A percentile compares a stretch with the other conserved stretches of the same genome.
Conservation (phyloP, 306 rosid species). For the Luffa acutangula region DNA sequence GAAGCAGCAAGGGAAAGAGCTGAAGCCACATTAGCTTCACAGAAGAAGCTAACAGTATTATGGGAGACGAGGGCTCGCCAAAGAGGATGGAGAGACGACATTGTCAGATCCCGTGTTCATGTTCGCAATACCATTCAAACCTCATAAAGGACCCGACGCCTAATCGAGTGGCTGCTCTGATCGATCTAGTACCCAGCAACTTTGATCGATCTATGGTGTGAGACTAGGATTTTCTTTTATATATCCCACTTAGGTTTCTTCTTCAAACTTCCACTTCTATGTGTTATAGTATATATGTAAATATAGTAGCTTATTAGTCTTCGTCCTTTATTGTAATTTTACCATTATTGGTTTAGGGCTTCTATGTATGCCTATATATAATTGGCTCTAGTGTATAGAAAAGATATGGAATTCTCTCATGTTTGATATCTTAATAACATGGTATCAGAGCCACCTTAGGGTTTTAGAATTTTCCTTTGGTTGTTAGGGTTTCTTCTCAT, state of each 20-base stretch:
- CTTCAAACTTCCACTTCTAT: background rate
- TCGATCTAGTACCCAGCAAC: background rate
- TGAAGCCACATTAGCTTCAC: constrained; percentile 52
- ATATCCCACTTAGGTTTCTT: background rate
- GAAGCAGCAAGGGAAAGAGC: constrained; percentile 91
- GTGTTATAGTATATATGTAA: too few species aligned
- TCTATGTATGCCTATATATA: too few species aligned
- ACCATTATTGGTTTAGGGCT: too few species aligned
- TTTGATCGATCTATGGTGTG: background rate
- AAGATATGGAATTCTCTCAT: too few species aligned
- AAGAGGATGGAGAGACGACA: constrained; percentile 86
- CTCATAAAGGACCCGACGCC: constrained; percentile 13
- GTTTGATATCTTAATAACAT: too few species aligned
- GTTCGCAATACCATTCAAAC: constrained; percentile 45
- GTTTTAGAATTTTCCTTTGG: too few species aligned
- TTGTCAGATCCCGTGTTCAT: constrained; percentile 38
- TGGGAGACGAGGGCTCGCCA: constrained; percentile 95
- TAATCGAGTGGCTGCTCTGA: background rate
- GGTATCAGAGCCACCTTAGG: too few species aligned
- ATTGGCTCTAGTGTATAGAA: too few species aligned
- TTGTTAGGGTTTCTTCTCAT: too few species aligned
- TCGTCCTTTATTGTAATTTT: too few species aligned
- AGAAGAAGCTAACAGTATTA: constrained; percentile 53
- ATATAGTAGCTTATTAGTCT: too few species aligned
- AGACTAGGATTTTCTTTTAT: background rate